Conservation (phyloP, 179 eudicot genomes). For the Silene noctiflora region DNA sequence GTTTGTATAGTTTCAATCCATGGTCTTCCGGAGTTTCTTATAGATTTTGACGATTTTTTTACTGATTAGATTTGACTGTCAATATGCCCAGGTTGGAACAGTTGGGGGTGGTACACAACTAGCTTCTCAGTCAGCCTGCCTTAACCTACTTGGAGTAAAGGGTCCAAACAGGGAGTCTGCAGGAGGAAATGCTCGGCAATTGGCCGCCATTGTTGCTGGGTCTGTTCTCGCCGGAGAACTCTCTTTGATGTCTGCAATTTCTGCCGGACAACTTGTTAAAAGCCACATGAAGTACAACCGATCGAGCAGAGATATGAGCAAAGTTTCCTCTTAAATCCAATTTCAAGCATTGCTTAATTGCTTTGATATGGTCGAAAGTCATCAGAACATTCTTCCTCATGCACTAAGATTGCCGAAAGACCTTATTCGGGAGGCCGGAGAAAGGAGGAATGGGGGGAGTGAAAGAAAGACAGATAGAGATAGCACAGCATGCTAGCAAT, state of each 20-base stretch:
- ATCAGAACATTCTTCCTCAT: conserved; percentile 10
- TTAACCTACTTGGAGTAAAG: conserved; percentile 45
- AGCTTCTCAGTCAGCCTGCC: conserved; percentile 50
- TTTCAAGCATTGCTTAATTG: neutral
- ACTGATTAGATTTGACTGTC: neutral
- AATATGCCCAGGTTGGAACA: conserved; percentile 41
- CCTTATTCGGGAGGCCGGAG: conserved; percentile 7
- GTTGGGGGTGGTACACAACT: conserved; percentile 52
- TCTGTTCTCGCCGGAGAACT: conserved; percentile 53
- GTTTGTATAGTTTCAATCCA: too few species aligned
- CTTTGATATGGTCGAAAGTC: conserved; percentile 6
- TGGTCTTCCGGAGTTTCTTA: neutral
- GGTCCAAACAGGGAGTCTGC: conserved; percentile 43
- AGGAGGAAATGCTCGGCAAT: conserved; percentile 42
- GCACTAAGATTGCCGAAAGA: neutral
- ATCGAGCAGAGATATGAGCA: conserved; percentile 39
- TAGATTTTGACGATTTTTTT: neutral
- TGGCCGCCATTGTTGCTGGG: conserved; percentile 47
- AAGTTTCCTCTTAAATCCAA: conserved; percentile 24
- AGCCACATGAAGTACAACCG: conserved; percentile 56
- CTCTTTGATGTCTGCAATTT: conserved; percentile 49
- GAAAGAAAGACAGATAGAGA: neutral
- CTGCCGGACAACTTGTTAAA: conserved; percentile 46
- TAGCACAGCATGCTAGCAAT: neutral
- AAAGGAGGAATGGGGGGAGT: neutral